Evolutionary conservation across 495 filamentous ascomycete genomes (phyloP), one percentile per base, ranked within the genome.

Genomic region (Platismatia glauca): DNA sequence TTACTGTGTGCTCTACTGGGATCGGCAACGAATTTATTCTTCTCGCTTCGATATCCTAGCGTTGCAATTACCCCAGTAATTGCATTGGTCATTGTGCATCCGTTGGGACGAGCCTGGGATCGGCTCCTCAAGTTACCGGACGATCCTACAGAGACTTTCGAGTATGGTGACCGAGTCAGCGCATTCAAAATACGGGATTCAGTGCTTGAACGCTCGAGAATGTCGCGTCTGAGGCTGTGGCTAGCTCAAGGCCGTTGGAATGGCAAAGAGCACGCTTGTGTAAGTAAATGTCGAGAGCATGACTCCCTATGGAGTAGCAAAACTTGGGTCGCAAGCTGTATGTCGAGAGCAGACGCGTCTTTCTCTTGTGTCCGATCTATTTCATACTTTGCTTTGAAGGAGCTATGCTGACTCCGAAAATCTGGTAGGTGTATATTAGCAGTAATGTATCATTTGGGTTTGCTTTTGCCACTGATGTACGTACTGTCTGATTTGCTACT

Each of bases 401-500:
- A 31, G 13, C 22, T 2, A 52, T 31, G 48, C 48, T 52, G 15
- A 52, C 15, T 31, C 27, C 13, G 27, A 27, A 29, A 7, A 18
- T 1, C 31, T 1, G 3, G 1, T 31, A 52, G 48, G 48, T 93
- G 60, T 93, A 91, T 67, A 89, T 92, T 67, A 89, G 85, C 77
- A 92, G 89, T 73, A 93, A 93, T 72, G 88, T 93, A 34, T 89
- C 89, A n/a, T 93, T 93, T 69, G 89, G 89, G 0, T 93, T 93
- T 75, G 89, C 89, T 31, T 93, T 92, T 73, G 66, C 66, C 52
- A 90, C 87, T 41, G 87, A 90, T 73, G 82, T 52, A 52, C 31
- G 48, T 31, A 7, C 27, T 18, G 24, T 52, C 48, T 31, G 24
- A 29, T 3, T 52, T 31, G 5, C 27, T 29, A 48, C 48, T 31